These are phyloP conservation scores for Hypholoma sublateritium DNA, from an alignment of 768 basidiomycete genomes.

Conservation along the genomic window DNA sequence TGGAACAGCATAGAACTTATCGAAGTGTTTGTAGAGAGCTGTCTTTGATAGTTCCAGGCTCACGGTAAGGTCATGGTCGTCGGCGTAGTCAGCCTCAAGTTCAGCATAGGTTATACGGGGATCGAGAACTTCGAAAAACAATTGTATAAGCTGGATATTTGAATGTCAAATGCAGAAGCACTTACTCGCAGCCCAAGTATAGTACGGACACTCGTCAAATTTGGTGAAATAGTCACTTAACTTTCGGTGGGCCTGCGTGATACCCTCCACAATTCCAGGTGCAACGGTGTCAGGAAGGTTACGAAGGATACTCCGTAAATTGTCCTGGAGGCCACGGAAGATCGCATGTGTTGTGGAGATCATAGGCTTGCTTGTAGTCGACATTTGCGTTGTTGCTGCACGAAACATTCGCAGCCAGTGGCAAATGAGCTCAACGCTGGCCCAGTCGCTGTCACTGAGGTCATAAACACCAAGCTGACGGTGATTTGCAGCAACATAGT, in stretches of 20 bases:
- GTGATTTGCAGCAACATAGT: constrained; percentile 14
- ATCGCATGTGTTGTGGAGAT: constrained; percentile 14
- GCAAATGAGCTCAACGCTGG: constrained; percentile 18
- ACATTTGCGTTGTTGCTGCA: too few relatives aligned
- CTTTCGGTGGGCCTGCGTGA: constrained; percentile 28
- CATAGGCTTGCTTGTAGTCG: constrained; percentile 32
- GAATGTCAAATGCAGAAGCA: neutral
- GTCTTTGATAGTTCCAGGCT: constrained; percentile 19
- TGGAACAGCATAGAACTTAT: constrained; percentile 6
- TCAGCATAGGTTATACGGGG: constrained; percentile 29
- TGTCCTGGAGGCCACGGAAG: neutral
- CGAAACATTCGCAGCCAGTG: constrained; percentile 27
- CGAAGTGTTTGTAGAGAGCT: constrained; percentile 10
- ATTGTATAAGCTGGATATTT: neutral
- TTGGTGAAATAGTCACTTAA: constrained; percentile 32
- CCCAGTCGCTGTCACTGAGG: constrained; percentile 27
- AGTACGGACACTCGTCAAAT: constrained; percentile 30
- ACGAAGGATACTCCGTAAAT: neutral
- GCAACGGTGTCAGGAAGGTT: neutral
- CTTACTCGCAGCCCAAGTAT: constrained; percentile 30
- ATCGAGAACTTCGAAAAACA: constrained; percentile 28
- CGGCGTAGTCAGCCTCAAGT: constrained; percentile 16
- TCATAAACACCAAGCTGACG: constrained; percentile 16
- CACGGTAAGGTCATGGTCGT: constrained; percentile 17
- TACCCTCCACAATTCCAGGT: constrained; percentile 16